Conservation (phyloP, 2,329 filamentous ascomycete species). For the Mycosphaerella sp. region DNA sequence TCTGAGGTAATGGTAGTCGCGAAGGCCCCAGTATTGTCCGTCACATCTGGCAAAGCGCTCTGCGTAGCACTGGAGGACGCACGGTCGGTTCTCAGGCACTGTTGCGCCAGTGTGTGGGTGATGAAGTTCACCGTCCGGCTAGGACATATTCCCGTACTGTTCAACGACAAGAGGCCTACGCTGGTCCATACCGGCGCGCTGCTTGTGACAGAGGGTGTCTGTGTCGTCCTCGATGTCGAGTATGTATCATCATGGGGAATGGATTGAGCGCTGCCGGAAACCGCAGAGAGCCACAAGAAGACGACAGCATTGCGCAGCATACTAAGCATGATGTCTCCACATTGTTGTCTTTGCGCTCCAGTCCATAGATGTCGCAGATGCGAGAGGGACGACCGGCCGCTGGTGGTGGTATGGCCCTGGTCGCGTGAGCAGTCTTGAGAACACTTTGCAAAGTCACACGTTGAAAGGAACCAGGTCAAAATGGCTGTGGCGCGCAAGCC, state of each 20-base stretch:
- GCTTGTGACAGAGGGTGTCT: conserved; percentile 4
- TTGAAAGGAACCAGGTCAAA: not conserved
- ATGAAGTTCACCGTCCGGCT: conserved; percentile 72
- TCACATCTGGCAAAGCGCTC: not conserved
- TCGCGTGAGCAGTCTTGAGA: not conserved
- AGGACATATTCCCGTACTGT: conserved; percentile 37
- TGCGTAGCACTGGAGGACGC: conserved; percentile 23
- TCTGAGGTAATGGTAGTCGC: not conserved
- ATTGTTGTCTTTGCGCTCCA: conserved; percentile 9
- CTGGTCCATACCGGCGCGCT: not conserved
- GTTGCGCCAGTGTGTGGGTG: conserved; percentile 68
- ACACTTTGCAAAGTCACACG: conserved; percentile 8
- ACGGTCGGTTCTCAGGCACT: conserved; percentile 64
- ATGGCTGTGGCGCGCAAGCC: conserved; percentile 1
- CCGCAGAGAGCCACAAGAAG: conserved; percentile 16
- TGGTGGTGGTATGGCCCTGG: not conserved
- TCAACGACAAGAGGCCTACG: conserved; percentile 5
- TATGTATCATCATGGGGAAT: conserved; percentile 9
- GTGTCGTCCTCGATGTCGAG: conserved; percentile 10
- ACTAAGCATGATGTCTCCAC: conserved; percentile 25
- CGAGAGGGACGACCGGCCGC: not conserved
- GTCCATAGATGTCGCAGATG: conserved; percentile 3
- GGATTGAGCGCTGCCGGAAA: conserved; percentile 14
- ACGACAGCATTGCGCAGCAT: conserved; percentile 22
- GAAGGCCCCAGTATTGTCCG: not conserved